These are phyloP conservation scores for Pilaira anomala DNA, from an alignment of 192 early-diverging fungal species.

Conservation along the genomic window DNA sequence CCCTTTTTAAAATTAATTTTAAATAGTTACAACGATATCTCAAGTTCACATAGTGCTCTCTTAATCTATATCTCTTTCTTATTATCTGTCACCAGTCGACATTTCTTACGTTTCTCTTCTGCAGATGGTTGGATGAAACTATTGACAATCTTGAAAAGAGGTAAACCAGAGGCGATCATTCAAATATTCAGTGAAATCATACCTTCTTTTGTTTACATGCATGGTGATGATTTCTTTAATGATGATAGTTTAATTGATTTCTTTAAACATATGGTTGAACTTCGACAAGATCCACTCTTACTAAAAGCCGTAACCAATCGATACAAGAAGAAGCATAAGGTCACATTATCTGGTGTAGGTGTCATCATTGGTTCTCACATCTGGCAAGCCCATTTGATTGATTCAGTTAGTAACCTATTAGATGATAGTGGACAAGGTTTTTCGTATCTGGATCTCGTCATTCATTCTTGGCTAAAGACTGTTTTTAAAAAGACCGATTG, in stretches of 20 bases:
- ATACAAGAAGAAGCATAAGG: background rate
- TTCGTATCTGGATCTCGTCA: conserved; percentile 33
- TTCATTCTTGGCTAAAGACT: conserved; percentile 37
- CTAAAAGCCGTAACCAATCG: conserved; percentile 4
- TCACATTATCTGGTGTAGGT: conserved; percentile 11
- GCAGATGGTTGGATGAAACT: conserved; percentile 43
- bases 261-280: conserved; percentile 33
- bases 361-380: conserved; percentile 27
- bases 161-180: conserved; percentile 24
- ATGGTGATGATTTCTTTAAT: conserved; percentile 41
- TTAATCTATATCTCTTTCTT: conserved; percentile 39
- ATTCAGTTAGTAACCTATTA: conserved; percentile 22
- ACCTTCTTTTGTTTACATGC: conserved; percentile 38
- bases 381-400: conserved; percentile 33
- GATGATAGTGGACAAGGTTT: conserved; percentile 28
- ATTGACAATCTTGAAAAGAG: conserved; percentile 33
- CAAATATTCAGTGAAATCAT: conserved; percentile 34
- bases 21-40: conserved; percentile 23
- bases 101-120: conserved; percentile 40
- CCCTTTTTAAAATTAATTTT: conserved; percentile 4
- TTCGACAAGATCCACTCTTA: conserved; percentile 41
- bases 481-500: conserved; percentile 26
- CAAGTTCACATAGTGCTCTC: conserved; percentile 34
- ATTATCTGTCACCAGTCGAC: conserved; percentile 40
- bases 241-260: conserved; percentile 29